Evolutionary conservation across 345 rosid genomes (phyloP).

Genomic region (Erysimum cheiranthoides): DNA sequence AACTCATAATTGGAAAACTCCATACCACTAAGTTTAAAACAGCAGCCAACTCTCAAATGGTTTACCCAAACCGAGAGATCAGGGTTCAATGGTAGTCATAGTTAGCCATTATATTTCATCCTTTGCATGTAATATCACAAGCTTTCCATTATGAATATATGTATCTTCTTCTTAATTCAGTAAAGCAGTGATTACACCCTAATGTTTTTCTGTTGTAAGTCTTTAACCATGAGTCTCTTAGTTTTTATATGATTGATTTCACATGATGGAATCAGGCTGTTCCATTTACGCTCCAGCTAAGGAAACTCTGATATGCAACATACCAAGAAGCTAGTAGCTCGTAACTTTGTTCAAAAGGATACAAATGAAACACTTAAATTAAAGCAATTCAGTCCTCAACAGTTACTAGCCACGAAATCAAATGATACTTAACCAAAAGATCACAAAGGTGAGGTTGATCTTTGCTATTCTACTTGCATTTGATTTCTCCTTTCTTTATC

Average conservation of each 20-base stretch:
- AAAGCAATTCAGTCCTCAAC: not conserved
- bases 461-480: not conserved
- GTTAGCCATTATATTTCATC: no score
- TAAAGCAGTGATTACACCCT: not conserved
- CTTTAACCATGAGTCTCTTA: not conserved
- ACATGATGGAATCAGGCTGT: not conserved
- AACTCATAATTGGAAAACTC: no score
- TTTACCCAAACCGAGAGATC: no score
- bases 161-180: no score
- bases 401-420: not conserved
- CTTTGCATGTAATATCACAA: no score
- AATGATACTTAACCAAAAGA: conserved; percentile 3
- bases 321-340: not conserved
- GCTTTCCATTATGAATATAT: no score
- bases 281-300: no score
- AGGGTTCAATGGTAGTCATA: no score
- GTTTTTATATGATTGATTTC: not conserved
- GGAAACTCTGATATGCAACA: conserved; percentile 1
- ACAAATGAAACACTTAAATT: not conserved
- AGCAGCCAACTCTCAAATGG: no score
- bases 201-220: no score
- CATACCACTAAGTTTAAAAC: no score
- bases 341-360: conserved; percentile 7
- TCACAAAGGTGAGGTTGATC: not conserved
- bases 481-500: not conserved